Conservation (phyloP, 495 filamentous ascomycete species). For the Neurospora terricola region DNA sequence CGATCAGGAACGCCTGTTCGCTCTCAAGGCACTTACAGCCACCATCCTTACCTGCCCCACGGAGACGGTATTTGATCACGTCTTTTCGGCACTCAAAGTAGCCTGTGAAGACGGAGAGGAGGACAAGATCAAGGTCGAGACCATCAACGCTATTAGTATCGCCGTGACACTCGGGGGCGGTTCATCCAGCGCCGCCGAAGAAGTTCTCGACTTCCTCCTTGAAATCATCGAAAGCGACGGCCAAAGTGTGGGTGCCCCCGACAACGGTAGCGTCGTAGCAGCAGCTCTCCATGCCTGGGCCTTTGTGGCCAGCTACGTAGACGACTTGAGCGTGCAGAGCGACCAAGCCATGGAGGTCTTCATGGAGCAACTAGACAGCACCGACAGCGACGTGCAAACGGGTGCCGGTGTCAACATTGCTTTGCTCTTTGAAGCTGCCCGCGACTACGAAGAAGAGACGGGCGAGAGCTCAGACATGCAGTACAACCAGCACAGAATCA, state of each 20-base stretch:
- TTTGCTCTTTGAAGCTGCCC: slow-evolving; percentile 74
- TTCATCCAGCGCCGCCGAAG: slow-evolving; percentile 54
- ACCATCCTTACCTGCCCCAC: slow-evolving; percentile 64
- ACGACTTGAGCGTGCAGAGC: slow-evolving; percentile 67
- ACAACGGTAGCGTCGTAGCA: slow-evolving; percentile 65
- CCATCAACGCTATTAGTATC: slow-evolving; percentile 65
- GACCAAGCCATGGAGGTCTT: slow-evolving; percentile 74
- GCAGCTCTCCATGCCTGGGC: slow-evolving; percentile 86
- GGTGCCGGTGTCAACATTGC: slow-evolving; percentile 87
- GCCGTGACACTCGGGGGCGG: slow-evolving; percentile 74
- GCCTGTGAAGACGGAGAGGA: slow-evolving; percentile 62
- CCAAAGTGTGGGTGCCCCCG: slow-evolving; percentile 57
- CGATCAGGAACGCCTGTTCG: slow-evolving; percentile 61
- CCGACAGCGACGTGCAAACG: slow-evolving; percentile 67
- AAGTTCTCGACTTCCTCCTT: slow-evolving; percentile 73
- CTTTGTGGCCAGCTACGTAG: slow-evolving; percentile 70
- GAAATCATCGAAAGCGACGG: slow-evolving; percentile 86
- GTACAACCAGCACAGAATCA: slow-evolving; percentile 46
- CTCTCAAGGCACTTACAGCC: slow-evolving; percentile 65
- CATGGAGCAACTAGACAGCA: slow-evolving; percentile 78
- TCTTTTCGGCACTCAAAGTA: slow-evolving; percentile 54
- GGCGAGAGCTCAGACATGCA: slow-evolving; percentile 37
- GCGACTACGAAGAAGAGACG: slow-evolving; percentile 53
- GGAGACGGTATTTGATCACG: slow-evolving; percentile 58
- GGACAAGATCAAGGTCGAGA: slow-evolving; percentile 54